Base-by-base conservation (phyloP, 805 yeast species). In the Torulaspora franciscae region DNA sequence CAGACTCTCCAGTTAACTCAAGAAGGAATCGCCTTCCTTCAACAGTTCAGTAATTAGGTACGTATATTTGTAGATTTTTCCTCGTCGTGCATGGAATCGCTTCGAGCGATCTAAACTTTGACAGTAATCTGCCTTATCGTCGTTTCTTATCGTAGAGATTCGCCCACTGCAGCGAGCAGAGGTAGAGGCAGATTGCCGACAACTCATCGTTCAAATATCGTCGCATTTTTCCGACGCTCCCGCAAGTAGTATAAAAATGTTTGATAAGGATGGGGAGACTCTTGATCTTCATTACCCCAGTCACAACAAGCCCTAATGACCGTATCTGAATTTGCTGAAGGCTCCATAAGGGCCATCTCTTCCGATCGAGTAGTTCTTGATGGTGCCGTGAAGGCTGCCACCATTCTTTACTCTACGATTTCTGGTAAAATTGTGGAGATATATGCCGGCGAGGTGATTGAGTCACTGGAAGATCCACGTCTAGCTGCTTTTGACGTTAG, bases 381-480 rank as follows among this genome's bases (percentile, higher is more conserved):
- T 13, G 76, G 68, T 30, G 45, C 57, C 33, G 52, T 77, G 1
- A 57, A 55, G 2, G 78, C 85, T 1, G 90, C 89, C 25, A 83
- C 91, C 6, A 65, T 85, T 17, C 71, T 85, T 25, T 85, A 72
- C 60, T 80, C 86, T 1, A 52, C 70, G 1, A 67, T 64, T 23
- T 67, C 77, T 0, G 85, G 86, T 2, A 80, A 76, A 55, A 81
- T 87, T 46, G 62, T 81, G 10, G 72, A 74, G 34, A 71, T 85
- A n/a, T 50, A 67, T n/a, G 43, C 56, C 14, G 52, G 56, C 14
- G 62, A 64, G 22, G 64, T 79, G 1, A 25, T 52, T 15, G 49
- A 77, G 2, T 52, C 56, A 4, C 50, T 57, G 1, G 54, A 66
- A 13, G 78, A 78, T 50, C 71, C 71, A 1, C 36, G 70, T 4